Evolutionary conservation across 345 rosid species (phyloP).

Genomic region (Rhizophora apiculata): DNA sequence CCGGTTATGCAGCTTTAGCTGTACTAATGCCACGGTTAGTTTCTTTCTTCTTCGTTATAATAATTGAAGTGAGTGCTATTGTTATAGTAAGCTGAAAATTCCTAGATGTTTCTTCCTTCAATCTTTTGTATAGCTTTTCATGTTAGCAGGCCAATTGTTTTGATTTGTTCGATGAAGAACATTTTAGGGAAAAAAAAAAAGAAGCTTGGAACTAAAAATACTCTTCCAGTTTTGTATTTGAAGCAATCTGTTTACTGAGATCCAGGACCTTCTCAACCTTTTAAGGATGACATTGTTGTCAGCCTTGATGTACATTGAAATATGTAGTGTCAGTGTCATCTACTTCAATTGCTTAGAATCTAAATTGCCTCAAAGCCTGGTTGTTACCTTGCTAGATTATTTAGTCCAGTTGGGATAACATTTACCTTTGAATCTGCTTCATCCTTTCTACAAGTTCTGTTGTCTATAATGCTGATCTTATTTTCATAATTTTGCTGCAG

Average conservation of each 20-base stretch:
- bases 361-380: background rate
- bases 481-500: constrained; percentile 30
- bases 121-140: background rate
- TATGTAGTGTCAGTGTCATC: no score
- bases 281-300: background rate
- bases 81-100: background rate
- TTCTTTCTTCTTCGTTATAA: background rate
- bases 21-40: constrained; percentile 94
- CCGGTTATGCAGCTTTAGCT: constrained; percentile 90
- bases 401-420: no score
- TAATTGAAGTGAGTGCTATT: background rate
- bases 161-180: no score
- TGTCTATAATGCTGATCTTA: background rate
- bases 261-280: background rate
- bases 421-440: no score
- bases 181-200: no score
- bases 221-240: background rate
- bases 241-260: background rate
- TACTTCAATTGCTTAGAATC: background rate
- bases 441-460: background rate
- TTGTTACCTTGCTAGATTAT: background rate
- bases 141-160: no score
- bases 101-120: background rate
- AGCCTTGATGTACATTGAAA: background rate
- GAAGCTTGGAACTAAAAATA: background rate